phyloP scores from a whole-genome alignment of 2,329 filamentous ascomycete genomes.

The Torrubiella hemipterigena region DNA sequence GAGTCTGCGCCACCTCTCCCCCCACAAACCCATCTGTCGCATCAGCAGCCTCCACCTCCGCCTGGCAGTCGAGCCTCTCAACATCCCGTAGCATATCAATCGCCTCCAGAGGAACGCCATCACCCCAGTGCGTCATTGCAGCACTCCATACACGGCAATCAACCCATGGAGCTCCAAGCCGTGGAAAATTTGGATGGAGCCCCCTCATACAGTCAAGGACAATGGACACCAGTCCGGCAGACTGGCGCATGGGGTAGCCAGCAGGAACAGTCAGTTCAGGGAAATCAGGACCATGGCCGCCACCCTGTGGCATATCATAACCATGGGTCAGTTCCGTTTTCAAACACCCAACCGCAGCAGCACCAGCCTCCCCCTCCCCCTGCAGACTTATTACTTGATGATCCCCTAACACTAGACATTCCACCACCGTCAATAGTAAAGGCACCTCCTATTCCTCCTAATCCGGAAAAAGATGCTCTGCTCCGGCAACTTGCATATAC shows the following conservation, averaged over 20 bases:
- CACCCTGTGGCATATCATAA: constrained; percentile 7
- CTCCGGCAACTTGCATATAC: constrained; percentile 63
- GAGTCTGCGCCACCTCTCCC: constrained; percentile 35
- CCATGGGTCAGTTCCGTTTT: constrained; percentile 11
- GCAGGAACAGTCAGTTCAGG: constrained; percentile 10
- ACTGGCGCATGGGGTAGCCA: constrained; percentile 12
- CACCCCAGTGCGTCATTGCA: not conserved
- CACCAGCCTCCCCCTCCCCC: constrained; percentile 17
- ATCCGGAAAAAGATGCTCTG: constrained; percentile 88
- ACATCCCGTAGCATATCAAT: not conserved
- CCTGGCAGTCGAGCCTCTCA: too few species aligned
- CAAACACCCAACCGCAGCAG: constrained; percentile 18
- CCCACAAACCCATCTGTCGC: constrained; percentile 14
- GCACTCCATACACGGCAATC: constrained; percentile 1
- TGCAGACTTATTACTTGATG: constrained; percentile 43
- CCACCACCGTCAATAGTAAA: constrained; percentile 39
- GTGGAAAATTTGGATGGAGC: constrained; percentile 1
- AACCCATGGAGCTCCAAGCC: not conserved
- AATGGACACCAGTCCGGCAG: constrained; percentile 10
- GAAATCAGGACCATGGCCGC: constrained; percentile 5
- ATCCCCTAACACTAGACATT: constrained; percentile 39
- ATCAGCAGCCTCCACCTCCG: not conserved
- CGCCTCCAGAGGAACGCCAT: not conserved
- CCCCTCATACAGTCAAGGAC: constrained; percentile 12
- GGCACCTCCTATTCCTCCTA: constrained; percentile 82